Conservation (phyloP, 2,329 filamentous ascomycete species). For the Xylariaceae sp. region DNA sequence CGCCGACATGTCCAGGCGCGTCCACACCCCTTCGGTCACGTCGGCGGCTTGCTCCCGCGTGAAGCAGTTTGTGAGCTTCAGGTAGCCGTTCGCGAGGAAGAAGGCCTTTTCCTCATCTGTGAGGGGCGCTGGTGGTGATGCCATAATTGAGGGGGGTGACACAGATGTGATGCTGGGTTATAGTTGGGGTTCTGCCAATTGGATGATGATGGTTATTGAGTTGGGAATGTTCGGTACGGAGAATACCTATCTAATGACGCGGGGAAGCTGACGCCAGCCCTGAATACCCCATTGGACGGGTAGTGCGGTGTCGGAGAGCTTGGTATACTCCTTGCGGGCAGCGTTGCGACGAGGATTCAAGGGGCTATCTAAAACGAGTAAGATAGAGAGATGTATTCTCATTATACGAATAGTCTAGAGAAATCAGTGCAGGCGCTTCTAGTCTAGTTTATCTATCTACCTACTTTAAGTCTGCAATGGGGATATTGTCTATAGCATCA, state of each 20-base stretch:
- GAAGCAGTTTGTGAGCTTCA: constrained; percentile 54
- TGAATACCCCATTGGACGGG: constrained; percentile 16
- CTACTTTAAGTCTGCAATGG: neutral
- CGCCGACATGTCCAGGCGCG: constrained; percentile 65
- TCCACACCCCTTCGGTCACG: constrained; percentile 58
- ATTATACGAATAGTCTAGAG: neutral
- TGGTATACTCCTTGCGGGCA: constrained; percentile 12
- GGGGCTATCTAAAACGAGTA: neutral
- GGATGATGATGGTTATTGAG: constrained; percentile 15
- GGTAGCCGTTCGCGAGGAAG: constrained; percentile 58
- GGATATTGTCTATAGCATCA: neutral
- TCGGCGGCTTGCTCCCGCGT: constrained; percentile 36
- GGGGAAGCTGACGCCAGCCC: constrained; percentile 25
- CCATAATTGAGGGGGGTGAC: constrained; percentile 20
- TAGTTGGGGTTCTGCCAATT: neutral
- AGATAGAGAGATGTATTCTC: neutral
- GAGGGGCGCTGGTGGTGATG: constrained; percentile 32
- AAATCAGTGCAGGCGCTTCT: neutral
- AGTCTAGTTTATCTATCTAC: neutral
- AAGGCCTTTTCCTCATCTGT: constrained; percentile 42
- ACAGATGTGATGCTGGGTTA: too few species aligned
- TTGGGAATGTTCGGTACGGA: constrained; percentile 2
- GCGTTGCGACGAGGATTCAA: constrained; percentile 3
- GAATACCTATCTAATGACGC: constrained; percentile 10
- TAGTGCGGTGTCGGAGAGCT: constrained; percentile 27